Conservation (phyloP, 148 eudicot genomes). For the Rhododendron griersonianum region DNA sequence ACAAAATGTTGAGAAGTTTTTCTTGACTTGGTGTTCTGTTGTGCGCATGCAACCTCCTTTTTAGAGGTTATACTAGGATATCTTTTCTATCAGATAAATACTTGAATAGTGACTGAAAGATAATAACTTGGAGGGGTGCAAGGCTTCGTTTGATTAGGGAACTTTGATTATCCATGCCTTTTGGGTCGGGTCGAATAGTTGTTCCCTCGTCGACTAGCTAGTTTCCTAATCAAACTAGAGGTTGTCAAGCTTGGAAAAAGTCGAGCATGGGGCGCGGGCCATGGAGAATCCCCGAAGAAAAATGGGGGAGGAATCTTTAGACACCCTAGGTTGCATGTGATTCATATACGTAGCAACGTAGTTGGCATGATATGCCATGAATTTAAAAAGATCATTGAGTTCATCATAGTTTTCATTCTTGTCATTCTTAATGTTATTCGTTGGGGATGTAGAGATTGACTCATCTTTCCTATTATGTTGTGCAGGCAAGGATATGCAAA, state of each 20-base stretch:
- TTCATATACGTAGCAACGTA: neutral
- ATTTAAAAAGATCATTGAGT: neutral
- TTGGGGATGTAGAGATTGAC: neutral
- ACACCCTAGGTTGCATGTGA: neutral
- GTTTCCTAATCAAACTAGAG: neutral
- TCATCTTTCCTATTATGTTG: slow-evolving; percentile 1
- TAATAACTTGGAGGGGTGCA: neutral
- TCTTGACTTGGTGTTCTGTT: neutral
- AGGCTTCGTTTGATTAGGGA: neutral
- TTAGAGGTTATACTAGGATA: neutral
- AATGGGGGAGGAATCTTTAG: neutral
- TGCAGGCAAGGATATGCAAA: slow-evolving; percentile 97
- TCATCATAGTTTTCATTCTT: neutral
- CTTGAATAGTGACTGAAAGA: neutral
- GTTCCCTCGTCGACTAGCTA: too few species aligned
- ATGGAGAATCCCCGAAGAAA: neutral
- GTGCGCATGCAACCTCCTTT: neutral
- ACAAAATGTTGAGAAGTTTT: neutral
- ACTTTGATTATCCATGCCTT: too few species aligned
- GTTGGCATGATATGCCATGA: neutral
- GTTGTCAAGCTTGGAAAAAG: neutral
- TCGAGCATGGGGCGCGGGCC: neutral
- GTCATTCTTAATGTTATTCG: neutral
- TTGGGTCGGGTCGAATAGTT: too few species aligned
- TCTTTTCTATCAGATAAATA: neutral